phyloP scores from a whole-genome alignment of 768 basidiomycete species.

The Suillus subluteus region DNA sequence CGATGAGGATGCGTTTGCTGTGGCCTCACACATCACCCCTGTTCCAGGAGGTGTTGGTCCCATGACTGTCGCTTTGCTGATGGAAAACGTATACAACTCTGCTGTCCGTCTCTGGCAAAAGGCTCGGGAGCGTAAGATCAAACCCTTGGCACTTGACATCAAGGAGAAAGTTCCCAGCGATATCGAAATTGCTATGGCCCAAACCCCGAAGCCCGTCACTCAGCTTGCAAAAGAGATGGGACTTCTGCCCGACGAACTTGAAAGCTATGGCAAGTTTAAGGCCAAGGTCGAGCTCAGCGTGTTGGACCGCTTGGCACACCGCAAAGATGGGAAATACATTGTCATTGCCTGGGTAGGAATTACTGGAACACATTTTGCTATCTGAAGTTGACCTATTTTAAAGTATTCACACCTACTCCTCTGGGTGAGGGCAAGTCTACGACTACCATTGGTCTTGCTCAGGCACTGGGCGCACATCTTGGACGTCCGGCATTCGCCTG shows the following conservation, averaged over 20 bases:
- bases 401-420: constrained; percentile 94
- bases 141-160: constrained; percentile 79
- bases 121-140: constrained; percentile 65
- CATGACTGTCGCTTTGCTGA: constrained; percentile 99
- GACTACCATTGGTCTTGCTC: constrained; percentile 94
- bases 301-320: constrained; percentile 79
- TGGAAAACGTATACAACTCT: constrained; percentile 89
- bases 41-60: constrained; percentile 99
- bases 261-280: constrained; percentile 95
- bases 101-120: constrained; percentile 83
- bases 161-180: constrained; percentile 91
- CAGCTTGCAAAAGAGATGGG: constrained; percentile 90
- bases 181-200: constrained; percentile 94
- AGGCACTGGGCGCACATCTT: constrained; percentile 94
- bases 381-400: constrained; percentile 18
- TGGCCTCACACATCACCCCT: constrained; percentile 92
- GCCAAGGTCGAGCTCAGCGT: constrained; percentile 94
- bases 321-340: constrained; percentile 95
- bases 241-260: constrained; percentile 81
- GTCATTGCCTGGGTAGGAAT: constrained; percentile 83
- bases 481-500: constrained; percentile 93
- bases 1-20: constrained; percentile 70
- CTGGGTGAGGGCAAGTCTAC: constrained; percentile 99
- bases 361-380: not conserved
- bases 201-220: constrained; percentile 87